These are phyloP conservation scores for Lactifluus piperatus DNA, from an alignment of 768 basidiomycete species.

Conservation along the genomic window DNA sequence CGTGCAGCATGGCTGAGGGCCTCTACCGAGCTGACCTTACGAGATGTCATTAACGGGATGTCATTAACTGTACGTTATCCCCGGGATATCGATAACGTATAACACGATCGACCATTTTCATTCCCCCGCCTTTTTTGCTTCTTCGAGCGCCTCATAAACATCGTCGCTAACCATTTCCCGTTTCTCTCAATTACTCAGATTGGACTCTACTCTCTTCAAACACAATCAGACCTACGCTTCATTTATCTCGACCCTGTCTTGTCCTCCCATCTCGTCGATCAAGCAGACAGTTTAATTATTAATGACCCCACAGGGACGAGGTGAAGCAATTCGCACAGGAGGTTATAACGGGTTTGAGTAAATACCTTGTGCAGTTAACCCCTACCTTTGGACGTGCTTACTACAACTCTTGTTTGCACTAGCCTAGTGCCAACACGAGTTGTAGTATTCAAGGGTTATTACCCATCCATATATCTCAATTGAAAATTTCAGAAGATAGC, in stretches of 20 bases:
- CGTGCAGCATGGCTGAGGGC: neutral
- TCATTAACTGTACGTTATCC: too few species aligned
- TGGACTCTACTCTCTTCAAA: slow-evolving; percentile 80
- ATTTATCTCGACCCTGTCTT: slow-evolving; percentile 82
- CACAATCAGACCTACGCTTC: slow-evolving; percentile 61
- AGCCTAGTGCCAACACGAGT: too few species aligned
- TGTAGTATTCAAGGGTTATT: too few species aligned
- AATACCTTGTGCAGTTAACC: too few species aligned
- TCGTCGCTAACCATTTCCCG: slow-evolving; percentile 20
- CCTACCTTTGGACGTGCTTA: too few species aligned
- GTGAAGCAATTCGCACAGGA: too few species aligned
- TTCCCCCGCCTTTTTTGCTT: slow-evolving; percentile 28
- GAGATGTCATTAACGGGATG: neutral
- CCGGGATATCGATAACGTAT: too few species aligned
- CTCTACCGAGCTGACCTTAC: neutral
- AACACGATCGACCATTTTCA: slow-evolving; percentile 29
- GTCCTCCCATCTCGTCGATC: slow-evolving; percentile 57
- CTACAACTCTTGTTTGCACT: too few species aligned
- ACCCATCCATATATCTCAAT: too few species aligned
- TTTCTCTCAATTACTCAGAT: slow-evolving; percentile 38
- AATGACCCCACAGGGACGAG: too few species aligned
- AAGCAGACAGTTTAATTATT: slow-evolving; percentile 62
- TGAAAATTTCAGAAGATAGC: too few species aligned
- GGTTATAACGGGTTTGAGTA: too few species aligned
- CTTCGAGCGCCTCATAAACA: slow-evolving; percentile 22